Conservation (phyloP, 805 yeast species). For the Dipodascus albidus region DNA sequence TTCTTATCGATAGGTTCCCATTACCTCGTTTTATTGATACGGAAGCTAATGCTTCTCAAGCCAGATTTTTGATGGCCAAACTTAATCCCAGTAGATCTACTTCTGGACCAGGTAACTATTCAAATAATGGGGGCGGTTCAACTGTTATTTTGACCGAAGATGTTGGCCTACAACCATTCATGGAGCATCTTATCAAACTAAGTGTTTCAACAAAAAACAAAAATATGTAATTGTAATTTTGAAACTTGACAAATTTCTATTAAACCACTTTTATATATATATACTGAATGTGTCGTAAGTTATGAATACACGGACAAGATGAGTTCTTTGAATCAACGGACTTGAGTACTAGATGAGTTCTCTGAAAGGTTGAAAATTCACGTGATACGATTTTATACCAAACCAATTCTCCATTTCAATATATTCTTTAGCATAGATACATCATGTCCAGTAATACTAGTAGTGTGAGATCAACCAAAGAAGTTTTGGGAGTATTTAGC, state of each 20-base stretch:
- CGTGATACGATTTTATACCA: neutral
- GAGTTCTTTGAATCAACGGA: too few species aligned
- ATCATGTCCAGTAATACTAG: neutral
- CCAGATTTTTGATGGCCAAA: constrained; percentile 82
- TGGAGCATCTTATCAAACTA: constrained; percentile 79
- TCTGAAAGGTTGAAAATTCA: too few species aligned
- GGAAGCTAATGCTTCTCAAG: constrained; percentile 94
- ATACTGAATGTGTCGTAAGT: too few species aligned
- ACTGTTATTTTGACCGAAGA: constrained; percentile 91
- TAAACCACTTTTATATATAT: too few species aligned
- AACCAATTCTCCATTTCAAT: too few species aligned
- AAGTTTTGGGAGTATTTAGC: constrained; percentile 16
- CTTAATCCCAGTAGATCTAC: constrained; percentile 72
- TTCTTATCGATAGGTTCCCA: constrained; percentile 85
- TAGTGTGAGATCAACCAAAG: constrained; percentile 12
- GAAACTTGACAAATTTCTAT: too few species aligned
- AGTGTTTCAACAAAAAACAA: constrained; percentile 36
- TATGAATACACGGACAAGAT: too few species aligned
- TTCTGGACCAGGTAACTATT: constrained; percentile 34
- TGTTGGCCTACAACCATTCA: constrained; percentile 80
- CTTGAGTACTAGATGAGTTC: too few species aligned
- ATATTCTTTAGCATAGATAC: neutral
- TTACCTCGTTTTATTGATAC: constrained; percentile 90
- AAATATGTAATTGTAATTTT: too few species aligned
- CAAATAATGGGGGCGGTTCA: constrained; percentile 34